Evolutionary conservation across 176 grass and related monocot genomes (phyloP), one percentile per base, ranked within the genome.

Genomic region (Zea luxurians): DNA sequence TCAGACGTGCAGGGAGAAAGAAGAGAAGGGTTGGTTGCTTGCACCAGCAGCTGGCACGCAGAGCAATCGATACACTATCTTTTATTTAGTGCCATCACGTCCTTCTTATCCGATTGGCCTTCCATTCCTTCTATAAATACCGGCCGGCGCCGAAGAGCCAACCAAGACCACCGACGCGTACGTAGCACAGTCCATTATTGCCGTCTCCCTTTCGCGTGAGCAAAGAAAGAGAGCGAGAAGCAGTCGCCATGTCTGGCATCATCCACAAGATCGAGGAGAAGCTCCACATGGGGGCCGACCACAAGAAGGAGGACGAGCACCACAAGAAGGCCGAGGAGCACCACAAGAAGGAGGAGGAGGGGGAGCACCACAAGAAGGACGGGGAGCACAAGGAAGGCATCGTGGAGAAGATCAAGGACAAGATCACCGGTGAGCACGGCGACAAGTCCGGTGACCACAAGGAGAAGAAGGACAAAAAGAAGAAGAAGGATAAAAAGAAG

Each of bases 261-360:
- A 97, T 97, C 71, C 77, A 93, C 49, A 97, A 97, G 84, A 91
- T 93, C 50, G 89, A 90, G 74, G 94, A 92, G 84, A 92, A 38
- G 74, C 91, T 98, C 83, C 87, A 94, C 85, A 92, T 94, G 41
- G 95, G 95, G 10, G 91, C 90, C 54, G 91, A 91, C 37, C 73
- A 91, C 75, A 76, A 91, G 78, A 88, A 93, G 64, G 27, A 27
- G 27, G 27, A 27, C 0, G 27, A 27, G 27, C 27, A 91, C 37
- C 73, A 91, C 75, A 76, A 93, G 81, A 82, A 86, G 64, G 83
- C 27, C 27, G 27, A 36, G 47, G 73, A 69, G 7, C 65, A 87
- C 68, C 93, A 89, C 85, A 79, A 90, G 69, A 85, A 78, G 81
- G 82, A 36, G 81, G 82, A 36, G 4, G 83, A 82, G 62, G 68